phyloP scores from a whole-genome alignment of 148 eudicot genomes.

The Pharnaceum exiguum region DNA sequence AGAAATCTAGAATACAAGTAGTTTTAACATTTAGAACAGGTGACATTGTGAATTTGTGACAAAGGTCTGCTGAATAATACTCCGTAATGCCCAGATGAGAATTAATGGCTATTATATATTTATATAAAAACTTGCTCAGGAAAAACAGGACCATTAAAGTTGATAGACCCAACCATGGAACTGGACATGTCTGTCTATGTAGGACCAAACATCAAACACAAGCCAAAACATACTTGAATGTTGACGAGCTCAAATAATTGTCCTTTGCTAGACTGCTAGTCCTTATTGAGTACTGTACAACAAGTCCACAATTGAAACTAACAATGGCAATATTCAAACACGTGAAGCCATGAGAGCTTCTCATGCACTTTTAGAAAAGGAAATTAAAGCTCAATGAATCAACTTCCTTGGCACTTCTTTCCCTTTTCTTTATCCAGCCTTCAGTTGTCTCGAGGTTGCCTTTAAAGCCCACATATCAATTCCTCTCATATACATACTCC shows the following conservation, averaged over 20 bases:
- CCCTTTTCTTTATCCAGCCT: constrained; percentile 11
- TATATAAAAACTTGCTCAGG: too few relatives aligned
- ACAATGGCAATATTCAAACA: constrained; percentile 11
- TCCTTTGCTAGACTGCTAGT: not conserved
- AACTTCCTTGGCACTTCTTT: not conserved
- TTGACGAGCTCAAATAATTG: constrained; percentile 17
- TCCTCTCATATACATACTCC: not conserved
- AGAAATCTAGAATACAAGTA: too few relatives aligned
- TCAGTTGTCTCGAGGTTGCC: constrained; percentile 29
- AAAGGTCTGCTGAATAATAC: too few relatives aligned
- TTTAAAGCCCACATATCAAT: constrained; percentile 15
- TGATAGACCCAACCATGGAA: too few relatives aligned
- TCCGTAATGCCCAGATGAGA: too few relatives aligned
- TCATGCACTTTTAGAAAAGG: constrained; percentile 11
- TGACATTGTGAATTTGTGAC: too few relatives aligned
- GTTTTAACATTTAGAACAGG: too few relatives aligned
- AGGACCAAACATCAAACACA: not conserved
- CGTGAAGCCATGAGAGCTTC: constrained; percentile 22
- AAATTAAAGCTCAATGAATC: constrained; percentile 2
- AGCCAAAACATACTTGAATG: constrained; percentile 6
- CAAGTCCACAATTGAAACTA: constrained; percentile 1
- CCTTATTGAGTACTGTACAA: not conserved
- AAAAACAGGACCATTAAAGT: too few relatives aligned
- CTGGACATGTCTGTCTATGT: too few relatives aligned
- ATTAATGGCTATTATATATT: too few relatives aligned